phyloP scores from a whole-genome alignment of 768 basidiomycete genomes.

The Auricularia sp. region DNA sequence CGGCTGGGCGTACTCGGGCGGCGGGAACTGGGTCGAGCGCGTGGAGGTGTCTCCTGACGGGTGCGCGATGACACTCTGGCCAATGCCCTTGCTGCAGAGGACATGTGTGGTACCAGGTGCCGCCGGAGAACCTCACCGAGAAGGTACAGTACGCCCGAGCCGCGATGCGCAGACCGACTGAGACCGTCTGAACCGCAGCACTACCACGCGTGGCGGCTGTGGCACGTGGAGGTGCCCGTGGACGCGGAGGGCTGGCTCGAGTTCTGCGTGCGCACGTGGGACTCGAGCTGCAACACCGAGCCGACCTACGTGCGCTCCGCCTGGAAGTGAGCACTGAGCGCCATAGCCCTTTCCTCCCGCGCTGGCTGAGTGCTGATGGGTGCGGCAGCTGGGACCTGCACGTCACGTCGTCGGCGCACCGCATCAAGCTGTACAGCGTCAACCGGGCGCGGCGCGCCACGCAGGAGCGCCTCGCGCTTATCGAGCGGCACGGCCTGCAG shows the following conservation, averaged over 20 bases:
- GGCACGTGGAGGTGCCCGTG: constrained; percentile 42
- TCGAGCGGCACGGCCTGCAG: constrained; percentile 28
- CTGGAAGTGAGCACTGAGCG: constrained; percentile 35
- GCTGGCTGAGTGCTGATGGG: background rate
- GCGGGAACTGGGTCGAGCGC: constrained; percentile 45
- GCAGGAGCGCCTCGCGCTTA: constrained; percentile 30
- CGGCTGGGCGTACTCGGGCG: constrained; percentile 35
- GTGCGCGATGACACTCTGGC: constrained; percentile 14
- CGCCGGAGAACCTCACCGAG: constrained; percentile 38
- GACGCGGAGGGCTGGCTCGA: constrained; percentile 50
- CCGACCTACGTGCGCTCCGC: constrained; percentile 45
- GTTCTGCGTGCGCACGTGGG: constrained; percentile 47
- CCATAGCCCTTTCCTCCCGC: background rate
- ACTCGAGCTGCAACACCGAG: constrained; percentile 48
- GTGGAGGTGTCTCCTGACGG: constrained; percentile 47
- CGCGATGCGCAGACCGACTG: background rate
- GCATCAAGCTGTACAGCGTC: constrained; percentile 46
- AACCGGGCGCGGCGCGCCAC: constrained; percentile 35
- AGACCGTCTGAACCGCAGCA: constrained; percentile 23
- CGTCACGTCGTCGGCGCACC: constrained; percentile 43
- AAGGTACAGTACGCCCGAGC: constrained; percentile 23
- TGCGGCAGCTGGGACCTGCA: constrained; percentile 39
- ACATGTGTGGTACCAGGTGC: constrained; percentile 40
- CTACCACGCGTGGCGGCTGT: constrained; percentile 46
- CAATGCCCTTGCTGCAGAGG: constrained; percentile 22